phyloP scores from a whole-genome alignment of 73 alveolate species.

The Diophrys sp. region DNA sequence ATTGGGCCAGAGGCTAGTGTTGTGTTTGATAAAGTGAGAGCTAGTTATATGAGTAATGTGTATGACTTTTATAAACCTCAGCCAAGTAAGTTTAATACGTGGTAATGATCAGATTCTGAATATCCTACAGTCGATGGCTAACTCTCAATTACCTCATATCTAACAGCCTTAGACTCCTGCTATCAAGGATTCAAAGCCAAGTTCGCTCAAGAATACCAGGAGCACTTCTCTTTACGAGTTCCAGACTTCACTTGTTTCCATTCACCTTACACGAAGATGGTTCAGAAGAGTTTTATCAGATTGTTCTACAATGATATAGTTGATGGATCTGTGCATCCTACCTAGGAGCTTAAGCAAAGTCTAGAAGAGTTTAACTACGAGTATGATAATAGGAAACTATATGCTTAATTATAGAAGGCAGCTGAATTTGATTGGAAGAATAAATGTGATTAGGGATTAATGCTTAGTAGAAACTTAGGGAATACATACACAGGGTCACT shows the following conservation, averaged over 20 bases:
- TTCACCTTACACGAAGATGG: constrained; percentile 92
- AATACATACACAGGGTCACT: constrained; percentile 94
- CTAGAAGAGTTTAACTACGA: constrained; percentile 40
- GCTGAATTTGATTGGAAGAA: constrained; percentile 67
- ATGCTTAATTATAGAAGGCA: constrained; percentile 28
- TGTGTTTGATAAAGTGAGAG: constrained; percentile 77
- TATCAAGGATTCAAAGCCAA: constrained; percentile 54
- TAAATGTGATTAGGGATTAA: constrained; percentile 38
- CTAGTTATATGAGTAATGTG: constrained; percentile 83
- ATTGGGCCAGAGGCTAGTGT: constrained; percentile 91
- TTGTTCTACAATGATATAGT: constrained; percentile 36
- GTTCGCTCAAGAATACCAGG: background rate
- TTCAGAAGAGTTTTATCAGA: constrained; percentile 81
- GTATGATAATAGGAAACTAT: constrained; percentile 23
- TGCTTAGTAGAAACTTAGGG: constrained; percentile 86
- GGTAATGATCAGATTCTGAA: constrained; percentile 46
- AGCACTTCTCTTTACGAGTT: constrained; percentile 21
- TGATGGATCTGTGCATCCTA: background rate
- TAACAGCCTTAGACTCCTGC: constrained; percentile 81
- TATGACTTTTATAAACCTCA: constrained; percentile 96
- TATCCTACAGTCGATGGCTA: constrained; percentile 98
- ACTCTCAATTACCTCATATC: constrained; percentile 74
- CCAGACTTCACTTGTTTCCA: constrained; percentile 87
- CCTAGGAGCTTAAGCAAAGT: background rate
- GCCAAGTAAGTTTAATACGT: constrained; percentile 23